Conservation (phyloP, 2,329 filamentous ascomycete genomes). For the Beauveria sp. region DNA sequence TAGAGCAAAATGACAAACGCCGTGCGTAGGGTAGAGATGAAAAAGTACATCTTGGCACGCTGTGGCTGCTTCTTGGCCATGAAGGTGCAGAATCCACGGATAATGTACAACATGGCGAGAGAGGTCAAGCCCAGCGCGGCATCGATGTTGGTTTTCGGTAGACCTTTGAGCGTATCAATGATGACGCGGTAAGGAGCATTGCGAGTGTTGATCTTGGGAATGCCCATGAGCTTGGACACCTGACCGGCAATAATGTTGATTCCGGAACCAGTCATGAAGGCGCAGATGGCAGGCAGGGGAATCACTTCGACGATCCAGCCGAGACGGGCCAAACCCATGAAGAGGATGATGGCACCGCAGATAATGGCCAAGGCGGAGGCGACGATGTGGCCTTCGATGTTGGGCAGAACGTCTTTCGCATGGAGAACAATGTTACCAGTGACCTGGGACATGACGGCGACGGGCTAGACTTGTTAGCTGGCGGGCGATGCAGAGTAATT, state of each 20-base stretch:
- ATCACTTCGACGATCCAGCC: conserved; percentile 50
- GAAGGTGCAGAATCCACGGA: conserved; percentile 54
- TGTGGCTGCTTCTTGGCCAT: conserved; percentile 60
- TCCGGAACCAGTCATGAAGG: conserved; percentile 47
- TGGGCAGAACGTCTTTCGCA: conserved; percentile 29
- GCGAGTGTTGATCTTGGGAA: conserved; percentile 41
- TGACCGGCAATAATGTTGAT: conserved; percentile 44
- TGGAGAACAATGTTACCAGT: conserved; percentile 40
- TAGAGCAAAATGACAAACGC: conserved; percentile 77
- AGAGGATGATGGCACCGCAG: conserved; percentile 39
- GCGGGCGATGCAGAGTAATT: background rate
- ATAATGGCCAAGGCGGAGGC: conserved; percentile 42
- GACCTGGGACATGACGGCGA: conserved; percentile 45
- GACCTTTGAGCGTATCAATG: conserved; percentile 40
- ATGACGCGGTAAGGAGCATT: conserved; percentile 41
- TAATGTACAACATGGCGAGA: conserved; percentile 58
- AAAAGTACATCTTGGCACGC: conserved; percentile 66
- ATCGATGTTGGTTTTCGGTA: conserved; percentile 50
- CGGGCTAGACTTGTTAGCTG: conserved; percentile 33
- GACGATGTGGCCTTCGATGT: conserved; percentile 33
- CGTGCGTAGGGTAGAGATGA: conserved; percentile 68
- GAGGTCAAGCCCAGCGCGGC: conserved; percentile 68
- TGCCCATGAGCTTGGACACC: conserved; percentile 42
- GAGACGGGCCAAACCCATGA: conserved; percentile 40
- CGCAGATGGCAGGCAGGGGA: conserved; percentile 42